Conservation (phyloP, 139 green algal species). For the Pseudopediastrum boryanum region DNA sequence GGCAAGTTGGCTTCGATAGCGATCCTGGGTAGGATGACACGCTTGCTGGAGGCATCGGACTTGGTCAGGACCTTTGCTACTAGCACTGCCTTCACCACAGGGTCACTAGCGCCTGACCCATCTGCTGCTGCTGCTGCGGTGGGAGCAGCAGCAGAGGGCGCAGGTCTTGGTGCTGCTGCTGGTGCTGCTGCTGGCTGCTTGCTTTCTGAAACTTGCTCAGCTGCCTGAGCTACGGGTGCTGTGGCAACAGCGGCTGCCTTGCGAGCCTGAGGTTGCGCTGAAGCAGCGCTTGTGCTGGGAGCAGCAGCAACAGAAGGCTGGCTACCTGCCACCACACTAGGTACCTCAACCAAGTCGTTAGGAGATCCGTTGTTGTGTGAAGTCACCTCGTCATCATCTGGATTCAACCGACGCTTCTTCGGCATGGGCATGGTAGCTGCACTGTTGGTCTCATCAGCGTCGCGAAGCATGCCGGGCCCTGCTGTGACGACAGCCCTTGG, state of each 20-base stretch:
- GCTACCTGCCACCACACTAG: too few species aligned
- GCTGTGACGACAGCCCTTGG: too few species aligned
- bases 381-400: constrained; percentile 28
- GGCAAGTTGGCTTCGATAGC: constrained; percentile 67
- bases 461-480: too few species aligned
- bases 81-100: constrained; percentile 50
- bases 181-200: neutral
- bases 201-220: neutral
- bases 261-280: neutral
- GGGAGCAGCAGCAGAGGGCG: neutral
- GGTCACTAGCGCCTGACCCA: neutral
- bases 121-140: neutral
- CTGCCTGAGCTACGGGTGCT: neutral
- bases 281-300: neutral
- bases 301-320: too few species aligned
- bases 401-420: neutral
- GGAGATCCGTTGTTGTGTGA: neutral
- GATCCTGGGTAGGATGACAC: constrained; percentile 78
- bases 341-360: constrained; percentile 35
- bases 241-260: constrained; percentile 14
- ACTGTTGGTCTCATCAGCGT: constrained; percentile 25
- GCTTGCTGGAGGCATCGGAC: constrained; percentile 59
- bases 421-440: constrained; percentile 37
- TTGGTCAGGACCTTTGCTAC: constrained; percentile 79
- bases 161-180: neutral